Conservation (phyloP, 2,329 filamentous ascomycete species). For the Fusarium foetens region DNA sequence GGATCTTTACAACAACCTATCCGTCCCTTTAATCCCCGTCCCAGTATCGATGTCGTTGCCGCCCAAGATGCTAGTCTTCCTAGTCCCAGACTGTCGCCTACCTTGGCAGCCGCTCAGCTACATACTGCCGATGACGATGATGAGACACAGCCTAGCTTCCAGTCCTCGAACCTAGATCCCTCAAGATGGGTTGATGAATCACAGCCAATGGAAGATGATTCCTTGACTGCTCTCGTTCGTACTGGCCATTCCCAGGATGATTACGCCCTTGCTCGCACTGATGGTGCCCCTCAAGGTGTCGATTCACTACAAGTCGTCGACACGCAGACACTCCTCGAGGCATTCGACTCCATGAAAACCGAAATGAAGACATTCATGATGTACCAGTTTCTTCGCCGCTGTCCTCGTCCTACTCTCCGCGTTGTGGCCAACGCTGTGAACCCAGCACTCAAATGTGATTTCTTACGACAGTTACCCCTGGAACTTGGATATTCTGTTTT, state of each 20-base stretch:
- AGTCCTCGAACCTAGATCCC: constrained; percentile 46
- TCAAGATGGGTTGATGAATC: constrained; percentile 54
- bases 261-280: constrained; percentile 43
- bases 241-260: constrained; percentile 38
- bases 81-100: constrained; percentile 93
- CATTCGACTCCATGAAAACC: constrained; percentile 89
- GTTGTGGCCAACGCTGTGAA: constrained; percentile 92
- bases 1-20: constrained; percentile 60
- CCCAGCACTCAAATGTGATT: constrained; percentile 93
- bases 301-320: constrained; percentile 68
- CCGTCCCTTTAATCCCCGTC: constrained; percentile 59
- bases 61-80: constrained; percentile 92
- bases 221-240: constrained; percentile 44
- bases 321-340: constrained; percentile 86
- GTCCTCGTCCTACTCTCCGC: constrained; percentile 86
- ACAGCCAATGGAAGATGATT: constrained; percentile 51
- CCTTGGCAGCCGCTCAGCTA: constrained; percentile 76
- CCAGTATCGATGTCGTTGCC: constrained; percentile 73
- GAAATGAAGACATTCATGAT: constrained; percentile 96
- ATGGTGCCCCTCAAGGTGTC: constrained; percentile 4
- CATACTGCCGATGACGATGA: constrained; percentile 58
- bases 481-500: constrained; percentile 91
- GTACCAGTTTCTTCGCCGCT: constrained; percentile 92
- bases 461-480: constrained; percentile 81
- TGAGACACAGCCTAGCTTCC: constrained; percentile 49